These are phyloP conservation scores for Cladorrhinum samala DNA, from an alignment of 495 filamentous ascomycete species.

Conservation along the genomic window DNA sequence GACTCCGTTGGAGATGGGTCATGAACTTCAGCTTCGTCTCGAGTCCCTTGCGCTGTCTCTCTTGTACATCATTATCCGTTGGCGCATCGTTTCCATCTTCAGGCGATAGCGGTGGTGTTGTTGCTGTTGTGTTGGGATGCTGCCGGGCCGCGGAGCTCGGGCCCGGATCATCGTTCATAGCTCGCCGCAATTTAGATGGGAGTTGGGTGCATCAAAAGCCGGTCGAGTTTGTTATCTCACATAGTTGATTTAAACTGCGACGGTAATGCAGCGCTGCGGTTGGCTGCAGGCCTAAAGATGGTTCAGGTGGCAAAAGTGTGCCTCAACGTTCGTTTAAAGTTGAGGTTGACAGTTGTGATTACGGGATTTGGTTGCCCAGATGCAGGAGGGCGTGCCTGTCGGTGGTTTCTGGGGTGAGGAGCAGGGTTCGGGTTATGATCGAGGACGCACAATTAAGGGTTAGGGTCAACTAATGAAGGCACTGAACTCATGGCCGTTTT, in stretches of 20 bases:
- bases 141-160: slow-evolving; percentile 48
- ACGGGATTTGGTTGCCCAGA: too few species aligned
- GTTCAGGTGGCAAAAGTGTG: too few species aligned
- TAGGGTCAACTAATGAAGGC: too few species aligned
- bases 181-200: slow-evolving; percentile 31
- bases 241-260: slow-evolving; percentile 3
- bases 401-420: not conserved
- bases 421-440: not conserved
- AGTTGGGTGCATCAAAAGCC: not conserved
- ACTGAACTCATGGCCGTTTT: too few species aligned
- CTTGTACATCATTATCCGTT: not conserved
- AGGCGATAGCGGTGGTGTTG: slow-evolving; percentile 14
- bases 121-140: slow-evolving; percentile 21
- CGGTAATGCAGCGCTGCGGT: too few species aligned
- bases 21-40: slow-evolving; percentile 60
- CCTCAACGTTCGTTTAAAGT: too few species aligned
- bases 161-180: slow-evolving; percentile 64
- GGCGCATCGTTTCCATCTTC: not conserved
- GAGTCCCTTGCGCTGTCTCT: slow-evolving; percentile 35
- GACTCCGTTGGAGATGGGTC: slow-evolving; percentile 59
- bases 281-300: too few species aligned
- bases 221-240: slow-evolving; percentile 4
- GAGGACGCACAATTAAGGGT: not conserved
- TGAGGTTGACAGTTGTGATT: not conserved
- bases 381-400: too few species aligned